Conservation (phyloP, 352 stramenopile genomes). For the Halophytophthora polymorphica region DNA sequence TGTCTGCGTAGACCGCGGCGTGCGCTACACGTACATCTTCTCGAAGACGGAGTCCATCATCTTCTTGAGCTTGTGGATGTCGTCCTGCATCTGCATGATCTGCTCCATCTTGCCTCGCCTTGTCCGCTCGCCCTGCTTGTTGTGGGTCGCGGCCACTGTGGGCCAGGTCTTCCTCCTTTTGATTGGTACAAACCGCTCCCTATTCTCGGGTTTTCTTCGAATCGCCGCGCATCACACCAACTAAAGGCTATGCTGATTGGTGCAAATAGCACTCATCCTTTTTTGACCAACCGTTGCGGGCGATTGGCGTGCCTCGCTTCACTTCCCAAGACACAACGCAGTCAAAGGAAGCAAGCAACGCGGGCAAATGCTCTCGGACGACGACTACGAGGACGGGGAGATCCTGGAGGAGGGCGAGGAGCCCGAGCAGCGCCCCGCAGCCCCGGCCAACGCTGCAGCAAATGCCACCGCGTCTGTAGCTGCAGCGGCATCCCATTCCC, state of each 20-base stretch:
- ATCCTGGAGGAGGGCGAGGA: constrained; percentile 70
- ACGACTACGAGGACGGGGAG: constrained; percentile 71
- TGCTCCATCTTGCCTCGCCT: constrained; percentile 57
- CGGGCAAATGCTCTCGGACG: constrained; percentile 21
- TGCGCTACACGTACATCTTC: constrained; percentile 54
- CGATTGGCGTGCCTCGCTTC: neutral
- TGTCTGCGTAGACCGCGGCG: too few species aligned
- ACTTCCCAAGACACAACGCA: neutral
- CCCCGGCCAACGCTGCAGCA: neutral
- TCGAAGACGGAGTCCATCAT: constrained; percentile 87
- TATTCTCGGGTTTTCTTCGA: too few species aligned
- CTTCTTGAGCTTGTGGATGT: constrained; percentile 91
- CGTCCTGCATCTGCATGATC: constrained; percentile 90
- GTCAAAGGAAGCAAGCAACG: too few species aligned
- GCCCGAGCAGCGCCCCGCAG: constrained; percentile 7
- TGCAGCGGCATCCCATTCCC: neutral
- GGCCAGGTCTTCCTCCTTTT: too few species aligned
- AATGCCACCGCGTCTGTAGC: neutral
- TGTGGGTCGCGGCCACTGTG: neutral
- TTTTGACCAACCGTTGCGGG: neutral
- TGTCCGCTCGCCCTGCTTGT: neutral
- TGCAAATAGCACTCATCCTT: neutral
- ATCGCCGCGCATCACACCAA: too few species aligned
- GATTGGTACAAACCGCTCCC: too few species aligned
- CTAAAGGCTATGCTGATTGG: too few species aligned